Evolutionary conservation across 164 flowering plant genomes (phyloP).

Genomic region (Warburgia ugandensis): DNA sequence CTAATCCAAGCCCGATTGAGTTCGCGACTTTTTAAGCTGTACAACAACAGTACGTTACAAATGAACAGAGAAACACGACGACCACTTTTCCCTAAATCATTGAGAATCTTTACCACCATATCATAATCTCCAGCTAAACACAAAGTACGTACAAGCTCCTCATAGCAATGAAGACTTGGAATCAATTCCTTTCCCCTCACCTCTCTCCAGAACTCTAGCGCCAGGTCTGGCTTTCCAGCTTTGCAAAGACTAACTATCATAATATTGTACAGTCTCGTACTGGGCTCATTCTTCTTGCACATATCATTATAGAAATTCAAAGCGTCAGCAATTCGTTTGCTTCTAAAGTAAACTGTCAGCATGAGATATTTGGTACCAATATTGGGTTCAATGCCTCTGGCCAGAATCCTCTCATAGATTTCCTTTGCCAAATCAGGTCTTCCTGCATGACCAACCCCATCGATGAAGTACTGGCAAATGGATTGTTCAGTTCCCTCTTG

Average conservation of each 20-base stretch:
- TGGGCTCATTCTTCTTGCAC: conserved; percentile 13
- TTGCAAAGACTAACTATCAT: conserved; percentile 63
- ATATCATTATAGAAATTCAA: conserved; percentile 37
- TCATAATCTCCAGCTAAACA: conserved; percentile 32
- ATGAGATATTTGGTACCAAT: conserved; percentile 33
- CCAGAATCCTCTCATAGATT: conserved; percentile 53
- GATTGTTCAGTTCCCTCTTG: conserved; percentile 7
- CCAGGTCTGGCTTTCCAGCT: conserved; percentile 33
- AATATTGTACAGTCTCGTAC: conserved; percentile 31
- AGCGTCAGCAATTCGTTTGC: conserved; percentile 43
- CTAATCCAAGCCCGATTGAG: conserved; percentile 44
- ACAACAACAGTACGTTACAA: conserved; percentile 53
- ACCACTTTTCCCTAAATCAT: conserved; percentile 37
- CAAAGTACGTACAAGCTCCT: conserved; percentile 42
- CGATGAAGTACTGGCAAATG: conserved; percentile 49
- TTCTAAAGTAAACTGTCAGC: conserved; percentile 50
- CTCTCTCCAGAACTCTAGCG: conserved; percentile 27
- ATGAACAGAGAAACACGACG: conserved; percentile 53
- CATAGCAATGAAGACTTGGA: conserved; percentile 61
- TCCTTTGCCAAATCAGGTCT: conserved; percentile 50
- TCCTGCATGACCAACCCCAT: conserved; percentile 61
- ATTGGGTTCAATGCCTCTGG: conserved; percentile 37
- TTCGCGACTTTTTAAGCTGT: conserved; percentile 27
- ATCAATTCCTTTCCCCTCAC: conserved; percentile 25
- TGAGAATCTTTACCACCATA: conserved; percentile 32